Conservation (phyloP, 1,139 yeast genomes). For the Lodderomyces parapsilosis region DNA sequence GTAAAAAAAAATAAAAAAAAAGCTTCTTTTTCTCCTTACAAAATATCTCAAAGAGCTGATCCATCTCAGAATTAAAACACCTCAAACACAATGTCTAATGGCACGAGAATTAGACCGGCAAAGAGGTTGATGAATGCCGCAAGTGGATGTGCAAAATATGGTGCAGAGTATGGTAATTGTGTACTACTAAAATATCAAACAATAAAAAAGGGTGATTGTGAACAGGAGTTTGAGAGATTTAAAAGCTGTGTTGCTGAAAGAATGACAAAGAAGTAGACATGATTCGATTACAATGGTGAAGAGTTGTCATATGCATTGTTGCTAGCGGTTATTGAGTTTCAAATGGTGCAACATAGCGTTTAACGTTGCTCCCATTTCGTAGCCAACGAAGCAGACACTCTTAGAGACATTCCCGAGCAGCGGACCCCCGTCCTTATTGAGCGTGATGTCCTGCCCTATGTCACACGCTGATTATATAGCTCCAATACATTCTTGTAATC, state of each 20-base stretch:
- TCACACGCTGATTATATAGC: too few relatives aligned
- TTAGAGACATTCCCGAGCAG: too few relatives aligned
- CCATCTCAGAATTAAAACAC: background rate
- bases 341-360: too few relatives aligned
- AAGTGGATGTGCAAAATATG: slow-evolving; percentile 42
- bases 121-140: slow-evolving; percentile 34
- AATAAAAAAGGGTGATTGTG: slow-evolving; percentile 56
- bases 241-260: slow-evolving; percentile 52
- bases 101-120: slow-evolving; percentile 36
- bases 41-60: too few relatives aligned
- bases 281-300: background rate
- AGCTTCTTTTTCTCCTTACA: background rate
- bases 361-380: too few relatives aligned
- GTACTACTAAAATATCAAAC: slow-evolving; percentile 54
- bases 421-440: too few relatives aligned
- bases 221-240: slow-evolving; percentile 54
- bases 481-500: background rate
- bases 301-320: too few relatives aligned
- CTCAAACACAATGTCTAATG: background rate
- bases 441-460: too few relatives aligned
- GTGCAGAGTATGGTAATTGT: slow-evolving; percentile 61
- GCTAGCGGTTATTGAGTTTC: too few relatives aligned
- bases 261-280: background rate
- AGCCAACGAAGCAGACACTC: too few relatives aligned
- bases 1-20: background rate